Conservation (phyloP, 2,329 filamentous ascomycete genomes). For the Beauveria scarabaeidicola region DNA sequence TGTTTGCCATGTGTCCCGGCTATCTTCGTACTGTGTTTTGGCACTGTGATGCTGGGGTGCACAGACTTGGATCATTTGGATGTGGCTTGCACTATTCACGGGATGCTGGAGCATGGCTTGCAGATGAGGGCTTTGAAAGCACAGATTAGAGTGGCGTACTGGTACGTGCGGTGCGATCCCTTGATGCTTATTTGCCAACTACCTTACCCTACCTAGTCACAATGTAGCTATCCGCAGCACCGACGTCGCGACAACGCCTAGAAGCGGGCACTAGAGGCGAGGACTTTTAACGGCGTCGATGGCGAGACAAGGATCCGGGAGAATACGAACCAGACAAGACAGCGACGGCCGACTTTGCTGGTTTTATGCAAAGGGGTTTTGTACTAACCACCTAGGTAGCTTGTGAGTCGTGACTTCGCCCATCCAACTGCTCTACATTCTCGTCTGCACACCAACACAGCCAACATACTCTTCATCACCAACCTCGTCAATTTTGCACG, state of each 20-base stretch:
- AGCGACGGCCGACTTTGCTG: neutral
- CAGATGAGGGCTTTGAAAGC: neutral
- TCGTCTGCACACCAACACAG: too few relatives aligned
- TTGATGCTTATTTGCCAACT: neutral
- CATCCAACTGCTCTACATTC: too few relatives aligned
- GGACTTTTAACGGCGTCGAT: neutral
- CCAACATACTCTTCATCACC: neutral
- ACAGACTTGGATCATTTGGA: neutral
- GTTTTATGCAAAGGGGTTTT: too few relatives aligned
- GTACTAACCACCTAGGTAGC: too few relatives aligned
- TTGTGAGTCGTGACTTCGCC: too few relatives aligned
- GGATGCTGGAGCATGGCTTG: neutral
- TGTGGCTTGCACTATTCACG: neutral
- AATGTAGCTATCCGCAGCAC: neutral
- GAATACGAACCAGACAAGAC: neutral
- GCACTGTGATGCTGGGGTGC: neutral
- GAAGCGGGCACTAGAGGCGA: neutral
- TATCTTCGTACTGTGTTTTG: neutral
- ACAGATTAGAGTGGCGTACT: neutral
- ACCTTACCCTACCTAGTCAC: neutral
- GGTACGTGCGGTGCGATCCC: neutral
- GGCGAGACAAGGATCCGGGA: neutral
- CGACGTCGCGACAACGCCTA: neutral
- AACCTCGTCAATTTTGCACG: neutral
- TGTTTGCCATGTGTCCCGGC: slow-evolving; percentile 5